Conservation (phyloP, 257 asterid genomes). For the Ehretia macrophylla region DNA sequence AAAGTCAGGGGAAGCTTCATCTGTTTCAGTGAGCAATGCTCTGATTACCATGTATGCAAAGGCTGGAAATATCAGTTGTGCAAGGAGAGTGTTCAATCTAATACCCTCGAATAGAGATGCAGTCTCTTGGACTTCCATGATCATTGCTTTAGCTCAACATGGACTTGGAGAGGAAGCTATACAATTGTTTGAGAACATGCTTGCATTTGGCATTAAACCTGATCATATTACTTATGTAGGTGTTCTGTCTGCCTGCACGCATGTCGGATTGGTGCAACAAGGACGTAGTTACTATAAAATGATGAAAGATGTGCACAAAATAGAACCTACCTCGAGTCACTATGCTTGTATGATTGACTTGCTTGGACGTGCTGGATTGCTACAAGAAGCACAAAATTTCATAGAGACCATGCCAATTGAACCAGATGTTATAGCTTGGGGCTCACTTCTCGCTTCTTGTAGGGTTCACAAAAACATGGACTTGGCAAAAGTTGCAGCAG, state of each 20-base stretch:
- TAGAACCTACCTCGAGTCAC: slow-evolving; percentile 66
- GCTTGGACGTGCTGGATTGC: slow-evolving; percentile 81
- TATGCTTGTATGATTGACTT: slow-evolving; percentile 85
- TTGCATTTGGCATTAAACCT: slow-evolving; percentile 45
- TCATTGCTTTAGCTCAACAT: slow-evolving; percentile 77
- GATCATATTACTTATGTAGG: slow-evolving; percentile 87
- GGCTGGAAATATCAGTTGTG: slow-evolving; percentile 59
- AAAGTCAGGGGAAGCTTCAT: slow-evolving; percentile 46
- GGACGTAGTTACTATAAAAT: slow-evolving; percentile 64
- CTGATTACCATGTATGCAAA: slow-evolving; percentile 80
- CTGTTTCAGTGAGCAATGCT: slow-evolving; percentile 73
- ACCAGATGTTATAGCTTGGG: slow-evolving; percentile 88
- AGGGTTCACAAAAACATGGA: slow-evolving; percentile 61
- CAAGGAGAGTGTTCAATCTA: slow-evolving; percentile 40
- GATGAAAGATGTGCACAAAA: slow-evolving; percentile 65
- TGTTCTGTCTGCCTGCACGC: slow-evolving; percentile 79
- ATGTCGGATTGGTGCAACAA: slow-evolving; percentile 68
- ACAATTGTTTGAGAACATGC: slow-evolving; percentile 59
- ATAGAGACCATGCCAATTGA: slow-evolving; percentile 57
- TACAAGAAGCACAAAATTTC: slow-evolving; percentile 64
- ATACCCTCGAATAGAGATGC: slow-evolving; percentile 45
- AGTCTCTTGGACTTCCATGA: slow-evolving; percentile 88
- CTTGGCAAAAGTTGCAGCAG: slow-evolving; percentile 70
- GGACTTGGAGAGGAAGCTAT: slow-evolving; percentile 74
- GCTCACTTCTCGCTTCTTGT: slow-evolving; percentile 83